These are phyloP conservation scores for Penicillium griseofulvum DNA, from an alignment of 2,329 filamentous ascomycete genomes.

Conservation along the genomic window DNA sequence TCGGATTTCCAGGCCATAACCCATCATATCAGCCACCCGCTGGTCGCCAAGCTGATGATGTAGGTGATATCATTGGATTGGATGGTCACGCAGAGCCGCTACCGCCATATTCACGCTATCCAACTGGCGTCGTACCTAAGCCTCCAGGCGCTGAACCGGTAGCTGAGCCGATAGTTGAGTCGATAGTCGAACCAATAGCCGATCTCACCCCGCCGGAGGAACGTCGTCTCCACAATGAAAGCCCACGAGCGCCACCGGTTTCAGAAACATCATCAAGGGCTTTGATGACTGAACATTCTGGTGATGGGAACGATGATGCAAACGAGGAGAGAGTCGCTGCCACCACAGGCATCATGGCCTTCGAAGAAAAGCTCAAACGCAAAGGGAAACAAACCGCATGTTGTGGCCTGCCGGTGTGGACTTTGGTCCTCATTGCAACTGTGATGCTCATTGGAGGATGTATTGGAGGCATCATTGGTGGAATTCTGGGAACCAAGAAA, in stretches of 20 bases:
- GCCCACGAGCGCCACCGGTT: constrained; percentile 24
- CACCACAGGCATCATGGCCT: constrained; percentile 39
- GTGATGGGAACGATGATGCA: constrained; percentile 16
- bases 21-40: constrained; percentile 69
- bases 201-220: constrained; percentile 50
- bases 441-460: constrained; percentile 50
- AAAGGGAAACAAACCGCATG: constrained; percentile 45
- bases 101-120: constrained; percentile 87
- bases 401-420: constrained; percentile 54
- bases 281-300: constrained; percentile 18
- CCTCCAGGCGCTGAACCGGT: constrained; percentile 34
- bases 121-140: constrained; percentile 68
- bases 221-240: constrained; percentile 42
- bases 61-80: constrained; percentile 81
- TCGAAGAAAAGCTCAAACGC: constrained; percentile 46
- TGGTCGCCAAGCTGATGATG: constrained; percentile 69
- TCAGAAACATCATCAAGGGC: constrained; percentile 36
- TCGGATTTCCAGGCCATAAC: constrained; percentile 70
- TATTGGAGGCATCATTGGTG: constrained; percentile 55
- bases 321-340: constrained; percentile 21
- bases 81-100: constrained; percentile 88
- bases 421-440: constrained; percentile 47
- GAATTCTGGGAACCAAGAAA: constrained; percentile 49
- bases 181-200: constrained; percentile 18
- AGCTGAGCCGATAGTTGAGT: too few relatives aligned